Evolutionary conservation across 2,329 filamentous ascomycete genomes (phyloP), one percentile per base, ranked within the genome.

Genomic region (Myriosclerotinia scirpicola): DNA sequence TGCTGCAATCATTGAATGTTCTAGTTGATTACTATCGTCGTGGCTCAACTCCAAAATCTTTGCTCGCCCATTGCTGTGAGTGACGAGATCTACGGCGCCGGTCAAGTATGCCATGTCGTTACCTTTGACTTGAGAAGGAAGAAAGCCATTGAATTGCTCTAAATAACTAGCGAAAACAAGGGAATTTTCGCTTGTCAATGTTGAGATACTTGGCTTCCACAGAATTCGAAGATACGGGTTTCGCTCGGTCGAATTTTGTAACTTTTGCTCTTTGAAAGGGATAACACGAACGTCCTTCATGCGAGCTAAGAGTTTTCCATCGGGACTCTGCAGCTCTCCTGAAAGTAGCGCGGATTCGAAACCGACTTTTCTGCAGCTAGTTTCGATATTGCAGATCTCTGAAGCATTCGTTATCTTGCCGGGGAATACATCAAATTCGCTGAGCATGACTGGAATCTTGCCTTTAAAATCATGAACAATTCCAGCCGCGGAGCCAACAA

Each of bases 211-310:
- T 20, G 54, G 54, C 30, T 42, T 44, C 54, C 54, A 58, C 15
- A 30, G 14, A 9, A 44, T 20, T 8, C 54, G 54, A 14, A 58
- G 20, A 15, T 12, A 15, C 15, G 54, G 54, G 15, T 58, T 11
- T 17, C 54, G 20, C 17, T 58, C 34, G 5, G 34, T n/a, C n/a
- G n/a, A n/a, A n/a, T n/a, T n/a, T n/a, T n/a, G n/a, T n/a, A n/a
- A n/a, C n/a, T n/a, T n/a, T n/a, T n/a, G n/a, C n/a, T n/a, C n/a
- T n/a, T n/a, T n/a, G n/a, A 56, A 9, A 56, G 54, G 26, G 54
- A 56, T 36, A 56, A 14, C n/a, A 22, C 34, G 34, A n/a, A 56
- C 34, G 38, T 56, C 38, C 38, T 56, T 56, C 54, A 56, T n/a
- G 54, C 38, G 30, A 17, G 38, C 12, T 20, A 56, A n/a, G 15